These are phyloP conservation scores for Akanthomyces dipterigenus DNA, from an alignment of 2,329 filamentous ascomycete species.

Conservation along the genomic window DNA sequence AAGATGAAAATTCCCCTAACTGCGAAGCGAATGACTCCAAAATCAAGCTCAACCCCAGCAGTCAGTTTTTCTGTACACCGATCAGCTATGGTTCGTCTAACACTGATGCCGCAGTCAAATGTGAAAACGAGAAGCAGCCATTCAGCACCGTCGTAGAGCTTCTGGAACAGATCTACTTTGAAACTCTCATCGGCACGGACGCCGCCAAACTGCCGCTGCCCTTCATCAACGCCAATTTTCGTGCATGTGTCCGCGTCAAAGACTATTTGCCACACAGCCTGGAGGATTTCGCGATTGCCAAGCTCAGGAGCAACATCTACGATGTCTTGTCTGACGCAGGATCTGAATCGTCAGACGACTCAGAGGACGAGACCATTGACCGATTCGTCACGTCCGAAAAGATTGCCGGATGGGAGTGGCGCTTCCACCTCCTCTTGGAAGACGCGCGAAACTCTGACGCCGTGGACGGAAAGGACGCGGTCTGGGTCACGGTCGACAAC, in stretches of 20 bases:
- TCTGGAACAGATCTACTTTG: slow-evolving; percentile 31
- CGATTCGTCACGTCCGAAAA: slow-evolving; percentile 20
- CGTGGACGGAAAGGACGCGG: slow-evolving; percentile 31
- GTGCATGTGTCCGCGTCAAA: slow-evolving; percentile 65
- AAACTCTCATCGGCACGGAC: slow-evolving; percentile 36
- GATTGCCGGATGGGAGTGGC: slow-evolving; percentile 64
- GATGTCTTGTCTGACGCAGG: slow-evolving; percentile 41
- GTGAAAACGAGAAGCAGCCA: slow-evolving; percentile 34
- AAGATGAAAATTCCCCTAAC: background rate
- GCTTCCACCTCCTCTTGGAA: slow-evolving; percentile 72
- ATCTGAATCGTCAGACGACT: slow-evolving; percentile 14
- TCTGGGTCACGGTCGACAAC: slow-evolving; percentile 66
- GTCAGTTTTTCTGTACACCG: background rate
- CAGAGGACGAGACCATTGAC: slow-evolving; percentile 19
- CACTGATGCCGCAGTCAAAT: slow-evolving; percentile 33
- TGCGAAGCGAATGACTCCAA: background rate
- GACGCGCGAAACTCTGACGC: slow-evolving; percentile 42
- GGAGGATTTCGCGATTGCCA: slow-evolving; percentile 59
- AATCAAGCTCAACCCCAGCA: slow-evolving; percentile 1
- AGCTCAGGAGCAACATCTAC: slow-evolving; percentile 36
- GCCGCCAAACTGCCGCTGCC: slow-evolving; percentile 45
- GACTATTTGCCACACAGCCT: slow-evolving; percentile 69
- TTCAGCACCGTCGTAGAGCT: slow-evolving; percentile 33
- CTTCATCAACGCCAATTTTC: slow-evolving; percentile 68
- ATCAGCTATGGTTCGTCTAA: slow-evolving; percentile 4